Percentiles rank a stretch among this genome's conserved stretches.
These are phyloP conservation scores for Scheffersomyces ergatensis DNA, from an alignment of 805 yeast genomes.

Conservation along the genomic window DNA sequence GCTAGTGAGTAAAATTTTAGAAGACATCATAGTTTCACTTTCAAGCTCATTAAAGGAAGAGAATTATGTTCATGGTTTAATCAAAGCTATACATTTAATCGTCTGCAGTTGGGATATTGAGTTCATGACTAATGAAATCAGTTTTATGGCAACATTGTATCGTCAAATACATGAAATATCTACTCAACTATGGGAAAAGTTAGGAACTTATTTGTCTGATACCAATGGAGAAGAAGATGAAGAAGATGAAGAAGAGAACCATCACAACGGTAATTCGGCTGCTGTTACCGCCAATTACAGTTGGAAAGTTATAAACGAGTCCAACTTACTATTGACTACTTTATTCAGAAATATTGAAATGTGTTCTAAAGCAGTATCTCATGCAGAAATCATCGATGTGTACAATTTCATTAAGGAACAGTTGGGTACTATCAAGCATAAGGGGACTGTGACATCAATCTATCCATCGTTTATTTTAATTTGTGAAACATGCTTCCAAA, in stretches of 20 bases:
- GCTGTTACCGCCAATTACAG: constrained; percentile 51
- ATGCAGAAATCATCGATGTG: constrained; percentile 21
- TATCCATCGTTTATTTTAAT: constrained; percentile 74
- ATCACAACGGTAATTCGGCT: constrained; percentile 16
- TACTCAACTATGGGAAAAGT: neutral
- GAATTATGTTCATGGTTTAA: constrained; percentile 58
- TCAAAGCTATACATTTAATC: constrained; percentile 54
- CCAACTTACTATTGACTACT: constrained; percentile 52
- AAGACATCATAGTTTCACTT: no score
- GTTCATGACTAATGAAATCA: neutral
- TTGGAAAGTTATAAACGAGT: constrained; percentile 83
- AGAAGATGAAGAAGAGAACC: constrained; percentile 17
- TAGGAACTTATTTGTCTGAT: constrained; percentile 1
- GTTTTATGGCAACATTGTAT: constrained; percentile 13
- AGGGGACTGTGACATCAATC: constrained; percentile 90
- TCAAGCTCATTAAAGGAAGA: no score
- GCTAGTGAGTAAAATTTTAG: constrained; percentile 18
- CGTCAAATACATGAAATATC: constrained; percentile 21
- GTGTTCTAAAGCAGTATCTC: neutral
- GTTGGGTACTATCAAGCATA: constrained; percentile 71
- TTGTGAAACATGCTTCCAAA: constrained; percentile 52
- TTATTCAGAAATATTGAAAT: constrained; percentile 27
- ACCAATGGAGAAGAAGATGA: constrained; percentile 13
- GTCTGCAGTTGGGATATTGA: neutral
- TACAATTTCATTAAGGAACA: constrained; percentile 65